Percentiles rank a stretch among this genome's conserved stretches.
phyloP scores from a whole-genome alignment of 257 asterid species.

The Nicotiana tabacum region DNA sequence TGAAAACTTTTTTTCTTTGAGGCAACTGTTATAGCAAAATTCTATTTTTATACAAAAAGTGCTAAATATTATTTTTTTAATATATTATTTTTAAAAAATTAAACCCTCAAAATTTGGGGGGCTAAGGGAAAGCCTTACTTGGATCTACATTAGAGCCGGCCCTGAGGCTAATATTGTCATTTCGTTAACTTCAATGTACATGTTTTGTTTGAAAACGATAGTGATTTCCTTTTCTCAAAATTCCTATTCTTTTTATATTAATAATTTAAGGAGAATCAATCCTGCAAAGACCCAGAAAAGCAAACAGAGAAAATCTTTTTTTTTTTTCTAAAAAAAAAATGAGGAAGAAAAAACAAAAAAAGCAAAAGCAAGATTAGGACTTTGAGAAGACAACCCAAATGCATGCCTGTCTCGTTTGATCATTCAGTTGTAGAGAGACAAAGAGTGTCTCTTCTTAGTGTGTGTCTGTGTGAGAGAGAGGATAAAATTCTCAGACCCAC shows the following conservation, averaged over 20 bases:
- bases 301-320: not conserved
- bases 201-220: not conserved
- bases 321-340: conserved; percentile 7
- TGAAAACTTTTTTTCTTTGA: no score
- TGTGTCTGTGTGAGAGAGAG: conserved; percentile 10
- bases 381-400: conserved; percentile 28
- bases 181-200: not conserved
- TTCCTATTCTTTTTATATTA: not conserved
- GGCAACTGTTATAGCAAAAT: no score
- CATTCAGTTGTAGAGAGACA: conserved; percentile 14
- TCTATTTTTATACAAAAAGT: no score
- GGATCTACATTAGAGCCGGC: no score
- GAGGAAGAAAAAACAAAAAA: conserved; percentile 2
- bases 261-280: conserved; percentile 23
- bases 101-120: no score
- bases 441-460: not conserved
- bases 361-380: conserved; percentile 23
- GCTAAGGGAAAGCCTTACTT: no score
- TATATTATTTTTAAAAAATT: no score
- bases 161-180: not conserved
- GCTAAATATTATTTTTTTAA: no score
- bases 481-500: conserved; percentile 20
- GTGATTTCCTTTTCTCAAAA: not conserved
- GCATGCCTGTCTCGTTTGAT: conserved; percentile 57
- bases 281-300: conserved; percentile 16